Evolutionary conservation across 2,329 filamentous ascomycete genomes (phyloP), one percentile per base, ranked within the genome.

Genomic region (Diaporthe aspalathi): DNA sequence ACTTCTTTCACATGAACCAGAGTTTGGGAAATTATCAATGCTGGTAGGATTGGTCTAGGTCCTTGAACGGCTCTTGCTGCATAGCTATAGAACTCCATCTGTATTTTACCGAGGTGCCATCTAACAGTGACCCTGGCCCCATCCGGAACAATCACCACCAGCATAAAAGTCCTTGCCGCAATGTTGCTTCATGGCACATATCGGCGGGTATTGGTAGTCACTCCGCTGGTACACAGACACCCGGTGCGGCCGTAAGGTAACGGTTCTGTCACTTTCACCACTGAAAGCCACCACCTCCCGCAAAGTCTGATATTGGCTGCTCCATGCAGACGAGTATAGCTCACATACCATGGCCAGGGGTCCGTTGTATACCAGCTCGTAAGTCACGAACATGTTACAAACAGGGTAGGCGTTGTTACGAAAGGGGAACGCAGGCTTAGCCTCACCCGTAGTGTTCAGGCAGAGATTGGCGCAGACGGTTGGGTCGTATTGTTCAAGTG

Each of bases 141-240:
- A 73, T 17, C 65, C 69, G 11, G 72, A 71, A 43, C 72, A 73
- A 43, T 71, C 69, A 12, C 72, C 69, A 11, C 69, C 72, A 7
- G 40, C 52, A 45, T 73, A 67, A 43, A 50, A 73, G 5, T 70
- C 72, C 2, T 45, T 29, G 32, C 32, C 43, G 24, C 68, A 73
- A 20, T 56, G 29, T 3, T 56, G 66, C n/a, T 57, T n/a, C 45
- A 71, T 50, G 16, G 53, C 69, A 40, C 72, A 71, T 32, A 73
- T 73, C 12, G 65, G 49, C 8, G 38, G 68, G 24, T 57, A 68
- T 12, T 24, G 12, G 47, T 73, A 73, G 38, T 62, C 69, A 1
- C 16, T 67, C 22, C 71, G 68, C 20, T 67, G 38, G 24, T 71
- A 71, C 9, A 70, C 69, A 11, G 69, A 67, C 9, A 68, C 56